Evolutionary conservation across 208 protist genomes (phyloP), one percentile per base, ranked within the genome.

Genomic region (Wallacemonas sp.): DNA sequence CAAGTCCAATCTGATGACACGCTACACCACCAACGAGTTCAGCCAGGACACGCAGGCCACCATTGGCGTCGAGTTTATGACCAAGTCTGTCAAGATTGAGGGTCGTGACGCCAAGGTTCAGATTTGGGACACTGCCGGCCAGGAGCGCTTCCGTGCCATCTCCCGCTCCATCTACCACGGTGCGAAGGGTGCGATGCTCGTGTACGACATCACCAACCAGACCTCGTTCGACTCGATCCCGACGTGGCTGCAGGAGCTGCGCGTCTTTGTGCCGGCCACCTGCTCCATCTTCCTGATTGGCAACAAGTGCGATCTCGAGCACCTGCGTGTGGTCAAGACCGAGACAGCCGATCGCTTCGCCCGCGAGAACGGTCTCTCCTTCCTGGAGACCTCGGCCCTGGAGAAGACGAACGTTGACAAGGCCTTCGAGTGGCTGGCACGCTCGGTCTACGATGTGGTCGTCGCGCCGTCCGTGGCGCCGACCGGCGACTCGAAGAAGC

Each of bases 71-170:
- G 92, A 98, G 86, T 98, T 98, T 67, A 94, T 90, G 84, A 95
- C 92, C 33, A 95, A 95, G 59, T 91, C 84, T 66, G 73, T 97
- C 20, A 90, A 93, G 74, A 78, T 96, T 39, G 95, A 99, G 57
- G 92, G 87, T 54, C 97, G 98, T 57, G 95, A 97, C 42, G 98
- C 99, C 48, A 99, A 99, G 67, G 95, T 98, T 25, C 98, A 99
- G 79, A 99, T 99, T 82, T 99, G 98, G 98, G 98, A 99, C 81
- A 99, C 98, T 33, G 97, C 91, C 11, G 98, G 98, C 44, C 98
- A 99, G 86, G 98, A 99, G 82, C 85, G 99, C 36, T 99, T 99
- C 79, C 93, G 98, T 29, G 98, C 98, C 61, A 99, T 99, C 82
- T 99, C 98, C 1, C 79, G 86, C 69, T 87, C 82, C 67, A 95